Evolutionary conservation across 2,329 filamentous ascomycete genomes (phyloP).

Genomic region (Exophiala spinifera): DNA sequence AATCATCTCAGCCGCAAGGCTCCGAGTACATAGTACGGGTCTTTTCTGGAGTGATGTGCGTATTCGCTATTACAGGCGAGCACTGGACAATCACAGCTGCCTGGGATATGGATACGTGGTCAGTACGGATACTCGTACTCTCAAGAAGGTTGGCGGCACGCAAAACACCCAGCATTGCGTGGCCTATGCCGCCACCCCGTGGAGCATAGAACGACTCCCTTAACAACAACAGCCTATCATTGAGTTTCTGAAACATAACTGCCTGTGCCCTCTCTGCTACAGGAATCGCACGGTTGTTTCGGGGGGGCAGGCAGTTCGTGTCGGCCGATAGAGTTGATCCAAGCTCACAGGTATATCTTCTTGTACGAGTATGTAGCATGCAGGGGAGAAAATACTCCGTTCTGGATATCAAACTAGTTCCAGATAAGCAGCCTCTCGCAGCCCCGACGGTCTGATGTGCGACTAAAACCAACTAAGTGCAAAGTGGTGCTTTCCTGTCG

Average conservation of each 20-base stretch:
- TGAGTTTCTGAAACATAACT: background rate
- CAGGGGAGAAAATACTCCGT: no score
- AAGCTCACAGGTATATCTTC: background rate
- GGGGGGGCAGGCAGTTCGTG: background rate
- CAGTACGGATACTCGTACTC: slow-evolving; percentile 1
- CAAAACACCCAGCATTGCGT: slow-evolving; percentile 30
- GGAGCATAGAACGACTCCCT: slow-evolving; percentile 4
- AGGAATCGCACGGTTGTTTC: background rate
- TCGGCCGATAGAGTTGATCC: background rate
- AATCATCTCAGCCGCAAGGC: slow-evolving; percentile 1
- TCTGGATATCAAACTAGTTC: background rate
- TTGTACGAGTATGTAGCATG: background rate
- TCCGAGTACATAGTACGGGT: background rate
- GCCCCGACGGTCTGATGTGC: no score
- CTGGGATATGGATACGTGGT: slow-evolving; percentile 6
- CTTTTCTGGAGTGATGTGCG: background rate
- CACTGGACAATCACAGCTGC: slow-evolving; percentile 16
- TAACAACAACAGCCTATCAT: background rate
- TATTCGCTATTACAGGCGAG: slow-evolving; percentile 1
- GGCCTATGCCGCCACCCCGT: slow-evolving; percentile 24
- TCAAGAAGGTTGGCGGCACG: no score
- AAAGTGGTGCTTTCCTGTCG: background rate
- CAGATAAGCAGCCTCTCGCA: background rate
- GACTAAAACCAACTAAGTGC: background rate
- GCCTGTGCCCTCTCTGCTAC: background rate